A percentile compares a stretch with the other conserved stretches of the same genome.
Conservation (phyloP, 352 stramenopile species). For the Nannochloropsis limnetica region DNA sequence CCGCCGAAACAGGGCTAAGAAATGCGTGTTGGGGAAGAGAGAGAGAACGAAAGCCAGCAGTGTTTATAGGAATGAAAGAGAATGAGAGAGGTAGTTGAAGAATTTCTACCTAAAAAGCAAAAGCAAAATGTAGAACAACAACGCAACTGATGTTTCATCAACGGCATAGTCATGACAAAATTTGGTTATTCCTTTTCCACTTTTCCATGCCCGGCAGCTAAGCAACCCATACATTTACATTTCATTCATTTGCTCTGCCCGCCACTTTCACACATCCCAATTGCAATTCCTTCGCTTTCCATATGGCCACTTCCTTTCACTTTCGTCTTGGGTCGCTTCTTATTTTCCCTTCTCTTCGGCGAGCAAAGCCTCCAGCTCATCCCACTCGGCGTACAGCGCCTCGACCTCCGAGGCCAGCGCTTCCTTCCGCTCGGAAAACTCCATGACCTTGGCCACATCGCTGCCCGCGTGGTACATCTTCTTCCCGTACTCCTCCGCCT, state of each 20-base stretch:
- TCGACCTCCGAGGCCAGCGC: conserved; percentile 54
- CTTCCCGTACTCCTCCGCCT: conserved; percentile 46
- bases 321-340: neutral
- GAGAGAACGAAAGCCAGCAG: no score
- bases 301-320: neutral
- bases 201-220: neutral
- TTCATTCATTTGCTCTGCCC: neutral
- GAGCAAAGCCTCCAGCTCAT: conserved; percentile 55
- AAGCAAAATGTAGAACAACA: neutral
- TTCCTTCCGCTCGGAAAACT: conserved; percentile 55
- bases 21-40: no score
- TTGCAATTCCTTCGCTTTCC: neutral
- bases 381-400: conserved; percentile 57
- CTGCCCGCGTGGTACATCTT: conserved; percentile 60
- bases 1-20: no score
- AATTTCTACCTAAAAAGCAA: no score
- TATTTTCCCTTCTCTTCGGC: neutral
- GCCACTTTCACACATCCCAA: neutral
- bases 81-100: no score
- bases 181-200: neutral
- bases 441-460: conserved; percentile 59
- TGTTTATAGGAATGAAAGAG: no score
- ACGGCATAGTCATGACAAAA: no score
- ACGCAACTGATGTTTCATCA: no score
- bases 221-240: neutral